These are phyloP conservation scores for Sesbania bispinosa DNA, from an alignment of 306 rosid genomes.

Conservation along the genomic window DNA sequence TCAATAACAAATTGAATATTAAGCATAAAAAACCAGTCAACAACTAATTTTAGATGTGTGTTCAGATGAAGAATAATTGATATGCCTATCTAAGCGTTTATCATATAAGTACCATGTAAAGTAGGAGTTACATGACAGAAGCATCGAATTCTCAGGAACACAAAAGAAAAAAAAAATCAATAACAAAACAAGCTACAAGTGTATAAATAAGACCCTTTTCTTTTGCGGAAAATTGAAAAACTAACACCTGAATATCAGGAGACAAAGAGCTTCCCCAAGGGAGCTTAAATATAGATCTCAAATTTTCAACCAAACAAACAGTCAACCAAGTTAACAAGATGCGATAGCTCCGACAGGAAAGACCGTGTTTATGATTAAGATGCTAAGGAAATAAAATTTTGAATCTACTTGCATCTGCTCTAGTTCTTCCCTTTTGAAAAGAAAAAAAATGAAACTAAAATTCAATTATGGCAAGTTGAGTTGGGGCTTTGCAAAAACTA, in stretches of 20 bases:
- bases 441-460: background rate
- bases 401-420: slow-evolving; percentile 18
- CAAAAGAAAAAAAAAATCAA: background rate
- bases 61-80: background rate
- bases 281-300: slow-evolving; percentile 34
- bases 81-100: background rate
- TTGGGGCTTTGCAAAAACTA: slow-evolving; percentile 11
- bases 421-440: background rate
- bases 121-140: slow-evolving; percentile 5
- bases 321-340: slow-evolving; percentile 20
- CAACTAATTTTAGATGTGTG: background rate
- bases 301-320: slow-evolving; percentile 16
- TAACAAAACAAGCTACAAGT: background rate
- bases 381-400: background rate
- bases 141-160: slow-evolving; percentile 1
- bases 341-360: background rate
- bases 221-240: background rate
- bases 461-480: background rate
- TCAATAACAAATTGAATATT: background rate
- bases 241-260: background rate
- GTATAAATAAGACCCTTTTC: background rate
- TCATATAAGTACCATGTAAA: background rate
- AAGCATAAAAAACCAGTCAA: background rate
- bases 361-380: background rate
- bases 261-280: background rate